phyloP scores from a whole-genome alignment of 129 eudicot species.

The Pittosporum tobira region DNA sequence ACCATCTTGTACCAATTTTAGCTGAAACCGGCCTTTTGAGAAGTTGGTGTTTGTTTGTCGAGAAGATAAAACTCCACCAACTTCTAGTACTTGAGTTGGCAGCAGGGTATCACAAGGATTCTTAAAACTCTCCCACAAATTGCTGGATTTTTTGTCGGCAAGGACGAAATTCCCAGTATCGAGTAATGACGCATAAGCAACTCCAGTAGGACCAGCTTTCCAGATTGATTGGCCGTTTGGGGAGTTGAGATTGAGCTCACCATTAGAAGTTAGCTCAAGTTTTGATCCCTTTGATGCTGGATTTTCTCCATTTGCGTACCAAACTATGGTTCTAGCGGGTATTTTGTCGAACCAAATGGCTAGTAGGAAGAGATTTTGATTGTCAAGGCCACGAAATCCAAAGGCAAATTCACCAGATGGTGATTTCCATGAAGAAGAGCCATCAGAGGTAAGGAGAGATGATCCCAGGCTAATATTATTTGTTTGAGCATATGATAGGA shows the following conservation, averaged over 20 bases:
- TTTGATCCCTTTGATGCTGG: conserved; percentile 20
- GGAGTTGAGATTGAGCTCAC: conserved; percentile 11
- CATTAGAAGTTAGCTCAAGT: conserved; percentile 20
- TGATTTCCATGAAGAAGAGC: conserved; percentile 22
- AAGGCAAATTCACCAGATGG: conserved; percentile 33
- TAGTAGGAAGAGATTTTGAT: conserved; percentile 19
- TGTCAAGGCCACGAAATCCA: conserved; percentile 18
- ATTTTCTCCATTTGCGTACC: conserved; percentile 25
- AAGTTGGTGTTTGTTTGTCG: conserved; percentile 14
- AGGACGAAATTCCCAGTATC: conserved; percentile 42
- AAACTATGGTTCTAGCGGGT: conserved; percentile 30
- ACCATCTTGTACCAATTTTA: conserved; percentile 19
- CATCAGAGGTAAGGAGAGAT: conserved; percentile 12
- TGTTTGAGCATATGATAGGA: conserved; percentile 13
- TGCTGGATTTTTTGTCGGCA: neutral
- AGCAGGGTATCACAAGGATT: conserved; percentile 34
- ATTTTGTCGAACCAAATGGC: conserved; percentile 32
- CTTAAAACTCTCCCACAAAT: conserved; percentile 37
- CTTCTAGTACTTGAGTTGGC: conserved; percentile 30
- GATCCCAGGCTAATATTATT: conserved; percentile 15
- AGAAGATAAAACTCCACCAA: conserved; percentile 12
- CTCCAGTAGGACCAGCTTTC: conserved; percentile 8
- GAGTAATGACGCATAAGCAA: conserved; percentile 17
- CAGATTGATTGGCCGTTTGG: conserved; percentile 19
- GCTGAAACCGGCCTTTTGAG: conserved; percentile 27